Evolutionary conservation across 306 rosid species (phyloP), one percentile per base, ranked within the genome.

Genomic region (Trifolium fragiferum): DNA sequence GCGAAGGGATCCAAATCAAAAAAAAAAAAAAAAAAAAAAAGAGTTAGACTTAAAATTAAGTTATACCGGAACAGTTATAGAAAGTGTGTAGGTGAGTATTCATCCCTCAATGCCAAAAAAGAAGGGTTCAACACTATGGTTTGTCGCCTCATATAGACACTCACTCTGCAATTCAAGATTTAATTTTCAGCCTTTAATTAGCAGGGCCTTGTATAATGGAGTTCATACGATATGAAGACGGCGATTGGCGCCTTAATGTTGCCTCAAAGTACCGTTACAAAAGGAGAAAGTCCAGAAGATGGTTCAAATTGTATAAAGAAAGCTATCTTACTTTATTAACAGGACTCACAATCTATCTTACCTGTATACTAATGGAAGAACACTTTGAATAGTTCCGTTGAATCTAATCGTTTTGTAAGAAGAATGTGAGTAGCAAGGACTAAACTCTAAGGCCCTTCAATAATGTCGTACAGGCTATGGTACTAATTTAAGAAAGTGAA

Each of bases 181-280:
- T 87, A 70, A 93, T 93, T 82, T 90, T 93, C 86, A 93, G 97
- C 87, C 97, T 93, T 86, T 93, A 96, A 51, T 78, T 90, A 77
- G 92, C 96, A 63, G 97, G 98, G 82, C 97, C 98, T 68, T 93
- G 98, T 88, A 88, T 93, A 21, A 93, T 93, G 98, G 98, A 93
- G 84, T 93, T 93, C 86, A 86, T 97, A 75, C 85, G 75, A 81
- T 89, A 89, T 33, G 79, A 64, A 11, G 86, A 86, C 23, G 84
- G 85, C 25, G 85, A 68, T 62, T 57, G 83, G 78, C 78, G 60
- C 78, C 82, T 88, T 50, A 85, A 71, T 75, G 75, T 68, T 77
- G 78, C 84, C 62, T 85, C 89, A 71, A n/a, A 75, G 76, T 75
- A 51, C 66, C 63, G 80, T 47, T 27, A 62, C 65, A 19, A 78